These are phyloP conservation scores for Calonectria crousiana DNA, from an alignment of 2,329 filamentous ascomycete species.

Conservation along the genomic window DNA sequence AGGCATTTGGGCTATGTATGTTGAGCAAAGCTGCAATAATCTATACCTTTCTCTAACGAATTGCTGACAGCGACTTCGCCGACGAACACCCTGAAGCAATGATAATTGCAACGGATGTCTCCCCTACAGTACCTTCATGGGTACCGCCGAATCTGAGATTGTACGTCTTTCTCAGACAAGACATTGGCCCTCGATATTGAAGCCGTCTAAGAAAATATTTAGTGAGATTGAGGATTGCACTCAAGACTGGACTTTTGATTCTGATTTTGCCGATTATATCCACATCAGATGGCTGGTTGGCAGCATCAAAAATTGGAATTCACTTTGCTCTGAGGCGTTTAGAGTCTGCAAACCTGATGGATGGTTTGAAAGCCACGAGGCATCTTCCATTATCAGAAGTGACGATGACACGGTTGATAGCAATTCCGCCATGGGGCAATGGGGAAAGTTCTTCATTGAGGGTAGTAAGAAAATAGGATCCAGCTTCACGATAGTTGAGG, in stretches of 20 bases:
- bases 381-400: constrained; percentile 40
- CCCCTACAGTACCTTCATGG: constrained; percentile 67
- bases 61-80: constrained; percentile 58
- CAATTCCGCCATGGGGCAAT: constrained; percentile 44
- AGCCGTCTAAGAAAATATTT: neutral
- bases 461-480: constrained; percentile 47
- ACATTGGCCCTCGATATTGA: accelerated
- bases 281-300: constrained; percentile 70
- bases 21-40: neutral
- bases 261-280: constrained; percentile 66
- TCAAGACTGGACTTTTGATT: constrained; percentile 46
- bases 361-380: constrained; percentile 51
- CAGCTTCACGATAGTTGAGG: constrained; percentile 41
- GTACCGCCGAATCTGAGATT: constrained; percentile 60
- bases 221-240: constrained; percentile 48
- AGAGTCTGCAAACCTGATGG: constrained; percentile 69
- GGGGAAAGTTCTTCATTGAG: constrained; percentile 46
- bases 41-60: neutral
- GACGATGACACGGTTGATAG: constrained; percentile 46
- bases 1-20: constrained; percentile 63
- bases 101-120: constrained; percentile 66
- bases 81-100: constrained; percentile 57
- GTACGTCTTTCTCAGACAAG: neutral
- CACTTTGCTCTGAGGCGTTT: constrained; percentile 64
- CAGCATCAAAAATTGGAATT: constrained; percentile 66